Base-by-base conservation (phyloP, 2,329 filamentous ascomycete species). In the Thelonectria olida region DNA sequence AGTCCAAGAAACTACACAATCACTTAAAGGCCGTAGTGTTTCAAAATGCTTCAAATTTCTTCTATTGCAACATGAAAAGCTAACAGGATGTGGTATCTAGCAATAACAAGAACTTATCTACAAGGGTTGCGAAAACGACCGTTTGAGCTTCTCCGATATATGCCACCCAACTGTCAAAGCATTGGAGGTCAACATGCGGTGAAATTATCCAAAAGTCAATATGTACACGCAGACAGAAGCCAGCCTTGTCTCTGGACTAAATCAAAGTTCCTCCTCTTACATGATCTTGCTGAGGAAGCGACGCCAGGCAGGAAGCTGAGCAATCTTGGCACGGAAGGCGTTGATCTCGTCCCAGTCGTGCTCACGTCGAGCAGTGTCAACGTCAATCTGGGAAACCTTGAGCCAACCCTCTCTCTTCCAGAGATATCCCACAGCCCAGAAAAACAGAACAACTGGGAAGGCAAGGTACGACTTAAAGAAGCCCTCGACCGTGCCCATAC, bases 321-420 rank as follows among this genome's bases (percentile, higher is more conserved):
- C 83, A 19, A 86, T 73, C 74, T 80, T 73, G 36, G 79, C 82
- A 27, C 82, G 80, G 69, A 84, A 80, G 36, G 78, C 82, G 72
- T 89, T 84, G 76, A 90, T 88, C 39, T 79, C 78, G 10, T 89
- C 87, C 86, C 86, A 90, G 73, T 91, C 84, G 58, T 90, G 82
- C 75, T 88, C 84, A 65, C 89, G 84, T 58, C 89, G 84, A 52
- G 88, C 89, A 55, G 83, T 84, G 73, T 92, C 89, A 56, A 92
- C 81, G 67, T 92, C 89, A 66, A 92, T 91, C 63, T 91, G 79
- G 31, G 80, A 73, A 2, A 84, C 80, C 34, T 75, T 81, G 61
- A 89, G 78, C 84, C 86, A 90, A 20, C 84, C 84, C 49, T 81
- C 75, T 48, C 87, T 80, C 81, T 92, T 92, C 89, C 89, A 92